These are phyloP conservation scores for Umbilicaria muhlenbergii DNA, from an alignment of 495 filamentous ascomycete species.

Conservation along the genomic window DNA sequence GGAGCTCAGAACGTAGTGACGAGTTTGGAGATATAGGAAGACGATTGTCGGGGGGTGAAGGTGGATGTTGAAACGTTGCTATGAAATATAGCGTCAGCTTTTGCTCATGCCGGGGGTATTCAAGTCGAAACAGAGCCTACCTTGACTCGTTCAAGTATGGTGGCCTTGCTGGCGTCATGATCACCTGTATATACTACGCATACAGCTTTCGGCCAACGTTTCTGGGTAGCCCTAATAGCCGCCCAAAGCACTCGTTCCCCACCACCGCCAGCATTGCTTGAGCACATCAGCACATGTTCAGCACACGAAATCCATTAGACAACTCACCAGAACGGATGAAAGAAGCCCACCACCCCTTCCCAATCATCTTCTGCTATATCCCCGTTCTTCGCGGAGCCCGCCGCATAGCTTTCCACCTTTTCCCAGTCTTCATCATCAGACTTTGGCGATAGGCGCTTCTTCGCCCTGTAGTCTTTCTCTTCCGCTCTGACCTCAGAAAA, in stretches of 20 bases:
- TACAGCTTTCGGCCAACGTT: constrained; percentile 72
- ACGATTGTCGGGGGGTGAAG: constrained; percentile 70
- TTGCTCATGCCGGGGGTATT: not conserved
- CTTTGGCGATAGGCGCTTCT: constrained; percentile 17
- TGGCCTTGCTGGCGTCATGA: constrained; percentile 64
- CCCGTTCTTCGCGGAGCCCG: constrained; percentile 35
- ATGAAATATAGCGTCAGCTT: not conserved
- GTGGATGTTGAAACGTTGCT: constrained; percentile 84
- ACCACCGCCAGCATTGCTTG: constrained; percentile 88
- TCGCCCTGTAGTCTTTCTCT: constrained; percentile 33
- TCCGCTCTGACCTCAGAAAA: constrained; percentile 42
- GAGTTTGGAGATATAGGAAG: constrained; percentile 79
- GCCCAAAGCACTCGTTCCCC: constrained; percentile 96
- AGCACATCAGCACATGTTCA: not conserved
- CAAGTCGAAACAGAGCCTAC: constrained; percentile 20
- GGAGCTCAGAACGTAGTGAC: constrained; percentile 65
- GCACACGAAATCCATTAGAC: not conserved
- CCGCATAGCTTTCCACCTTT: constrained; percentile 44
- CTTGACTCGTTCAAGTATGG: constrained; percentile 63
- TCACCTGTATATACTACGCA: constrained; percentile 93
- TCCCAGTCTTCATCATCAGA: constrained; percentile 60
- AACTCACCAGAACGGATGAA: constrained; percentile 87
- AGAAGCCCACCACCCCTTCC: constrained; percentile 82
- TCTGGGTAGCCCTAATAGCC: constrained; percentile 80
- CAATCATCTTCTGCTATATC: constrained; percentile 40